Percentiles rank a stretch among this genome's conserved stretches.
These are phyloP conservation scores for Thamnidium elegans DNA, from an alignment of 192 early-diverging fungal genomes.

Conservation along the genomic window DNA sequence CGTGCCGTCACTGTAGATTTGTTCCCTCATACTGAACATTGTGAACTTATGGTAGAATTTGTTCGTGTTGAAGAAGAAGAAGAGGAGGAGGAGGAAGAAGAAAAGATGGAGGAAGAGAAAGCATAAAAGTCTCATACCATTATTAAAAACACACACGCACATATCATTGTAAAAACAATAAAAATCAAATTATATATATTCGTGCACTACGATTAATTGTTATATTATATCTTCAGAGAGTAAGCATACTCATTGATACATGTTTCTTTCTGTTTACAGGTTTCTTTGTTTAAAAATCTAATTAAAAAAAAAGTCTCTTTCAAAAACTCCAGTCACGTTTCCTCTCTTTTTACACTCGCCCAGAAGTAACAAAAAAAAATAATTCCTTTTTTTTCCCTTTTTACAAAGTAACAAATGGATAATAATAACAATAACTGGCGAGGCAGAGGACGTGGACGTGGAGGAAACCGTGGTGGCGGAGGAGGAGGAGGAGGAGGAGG, in stretches of 20 bases:
- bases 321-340: neutral
- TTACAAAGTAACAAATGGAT: slow-evolving; percentile 1
- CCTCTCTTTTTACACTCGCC: neutral
- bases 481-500: slow-evolving; percentile 8
- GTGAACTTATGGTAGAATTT: slow-evolving; percentile 70
- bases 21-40: slow-evolving; percentile 72
- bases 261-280: too few relatives aligned
- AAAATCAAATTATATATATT: too few relatives aligned
- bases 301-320: neutral
- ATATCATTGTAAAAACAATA: too few relatives aligned
- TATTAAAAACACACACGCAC: too few relatives aligned
- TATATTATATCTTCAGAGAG: too few relatives aligned
- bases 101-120: neutral
- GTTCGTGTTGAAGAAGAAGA: slow-evolving; percentile 29
- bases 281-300: neutral
- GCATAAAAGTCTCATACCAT: too few relatives aligned
- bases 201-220: too few relatives aligned
- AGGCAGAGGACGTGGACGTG: slow-evolving; percentile 16
- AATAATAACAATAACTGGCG: slow-evolving; percentile 17
- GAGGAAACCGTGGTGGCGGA: slow-evolving; percentile 6
- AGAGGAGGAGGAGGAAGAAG: neutral
- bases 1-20: slow-evolving; percentile 64
- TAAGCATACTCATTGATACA: too few relatives aligned
- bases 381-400: neutral
- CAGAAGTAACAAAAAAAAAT: neutral